phyloP scores from a whole-genome alignment of 1,284 basidiomycete genomes.

The Cutaneotrichosporon cavernicola region DNA sequence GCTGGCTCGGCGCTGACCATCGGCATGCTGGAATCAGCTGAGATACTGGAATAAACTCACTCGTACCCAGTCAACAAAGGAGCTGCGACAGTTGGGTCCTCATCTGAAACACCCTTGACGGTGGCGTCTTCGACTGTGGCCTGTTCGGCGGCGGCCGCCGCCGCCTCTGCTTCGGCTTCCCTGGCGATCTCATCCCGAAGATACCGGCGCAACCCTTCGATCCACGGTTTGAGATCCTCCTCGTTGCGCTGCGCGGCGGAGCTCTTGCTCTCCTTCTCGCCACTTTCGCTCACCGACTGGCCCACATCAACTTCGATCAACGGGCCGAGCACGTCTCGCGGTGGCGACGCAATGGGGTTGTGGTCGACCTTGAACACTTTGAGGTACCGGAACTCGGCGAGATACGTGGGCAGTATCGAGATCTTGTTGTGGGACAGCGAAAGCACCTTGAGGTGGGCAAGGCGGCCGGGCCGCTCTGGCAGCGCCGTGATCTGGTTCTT shows the following conservation, averaged over 20 bases:
- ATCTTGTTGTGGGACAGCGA: conserved; percentile 85
- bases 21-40: neutral
- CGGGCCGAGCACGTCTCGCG: conserved; percentile 21
- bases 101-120: neutral
- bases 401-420: conserved; percentile 72
- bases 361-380: conserved; percentile 82
- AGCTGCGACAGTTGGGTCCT: neutral
- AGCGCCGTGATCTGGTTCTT: conserved; percentile 84
- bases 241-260: conserved; percentile 41
- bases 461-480: conserved; percentile 74
- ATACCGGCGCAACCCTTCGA: conserved; percentile 70
- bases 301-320: neutral
- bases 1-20: neutral
- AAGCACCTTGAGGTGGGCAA: conserved; percentile 81
- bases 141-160: neutral
- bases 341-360: conserved; percentile 90
- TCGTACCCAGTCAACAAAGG: neutral
- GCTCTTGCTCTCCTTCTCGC: conserved; percentile 9
- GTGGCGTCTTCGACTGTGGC: neutral
- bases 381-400: conserved; percentile 70
- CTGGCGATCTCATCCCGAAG: conserved; percentile 24
- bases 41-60: neutral
- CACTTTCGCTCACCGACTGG: conserved; percentile 10
- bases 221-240: conserved; percentile 68
- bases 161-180: neutral